A percentile compares a stretch with the other conserved stretches of the same genome.
Conservation (phyloP, 768 basidiomycete species). For the Suillus weaverae region DNA sequence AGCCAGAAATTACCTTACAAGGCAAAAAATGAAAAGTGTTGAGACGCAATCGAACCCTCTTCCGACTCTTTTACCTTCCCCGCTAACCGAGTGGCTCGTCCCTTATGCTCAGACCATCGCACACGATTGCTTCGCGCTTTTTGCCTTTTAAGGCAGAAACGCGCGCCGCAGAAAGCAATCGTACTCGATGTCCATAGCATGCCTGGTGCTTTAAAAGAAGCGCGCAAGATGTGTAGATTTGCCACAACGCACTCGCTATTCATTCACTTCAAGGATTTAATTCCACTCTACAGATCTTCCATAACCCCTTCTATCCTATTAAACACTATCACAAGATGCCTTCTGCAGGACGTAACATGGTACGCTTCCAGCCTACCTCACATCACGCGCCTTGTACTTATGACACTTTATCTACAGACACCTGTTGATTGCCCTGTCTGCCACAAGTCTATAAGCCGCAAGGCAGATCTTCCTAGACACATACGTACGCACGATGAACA, state of each 20-base stretch:
- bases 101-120: not conserved
- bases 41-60: not conserved
- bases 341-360: not conserved
- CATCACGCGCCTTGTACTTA: not conserved
- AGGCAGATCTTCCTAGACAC: not conserved
- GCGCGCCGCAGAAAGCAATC: not conserved
- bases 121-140: not conserved
- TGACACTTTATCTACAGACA: not conserved
- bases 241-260: not conserved
- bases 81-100: not conserved
- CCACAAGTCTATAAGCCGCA: not conserved
- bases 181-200: not conserved
- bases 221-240: not conserved
- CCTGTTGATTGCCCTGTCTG: not conserved
- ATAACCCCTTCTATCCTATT: not conserved
- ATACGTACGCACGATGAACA: not conserved
- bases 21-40: not conserved
- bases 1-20: not conserved
- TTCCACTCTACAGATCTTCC: not conserved
- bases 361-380: not conserved
- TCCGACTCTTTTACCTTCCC: not conserved
- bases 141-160: not conserved
- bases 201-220: not conserved
- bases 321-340: not conserved
- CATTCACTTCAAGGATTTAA: not conserved